Evolutionary conservation across 805 yeast genomes (phyloP).

Genomic region (Schwanniomyces pseudopolymorphus): DNA sequence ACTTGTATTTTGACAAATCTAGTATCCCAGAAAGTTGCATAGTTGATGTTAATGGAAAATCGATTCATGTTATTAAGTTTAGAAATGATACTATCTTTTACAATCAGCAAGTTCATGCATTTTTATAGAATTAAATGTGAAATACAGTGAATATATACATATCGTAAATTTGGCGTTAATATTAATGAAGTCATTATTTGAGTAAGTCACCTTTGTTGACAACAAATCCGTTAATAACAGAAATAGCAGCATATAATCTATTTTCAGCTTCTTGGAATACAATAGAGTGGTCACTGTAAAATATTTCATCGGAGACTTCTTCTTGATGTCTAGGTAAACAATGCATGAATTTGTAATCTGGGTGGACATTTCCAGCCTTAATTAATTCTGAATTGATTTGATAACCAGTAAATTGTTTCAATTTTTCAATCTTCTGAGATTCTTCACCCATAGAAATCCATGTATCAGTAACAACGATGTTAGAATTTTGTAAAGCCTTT

Average conservation of each 20-base stretch:
- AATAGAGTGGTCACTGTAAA: slow-evolving; percentile 68
- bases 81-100: slow-evolving; percentile 4
- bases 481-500: slow-evolving; percentile 67
- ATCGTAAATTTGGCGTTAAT: neutral
- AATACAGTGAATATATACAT: neutral
- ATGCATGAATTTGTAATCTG: slow-evolving; percentile 85
- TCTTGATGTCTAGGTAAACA: slow-evolving; percentile 90
- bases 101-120: slow-evolving; percentile 13
- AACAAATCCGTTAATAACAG: slow-evolving; percentile 82
- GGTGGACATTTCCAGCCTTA: slow-evolving; percentile 51
- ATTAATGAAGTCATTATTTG: neutral
- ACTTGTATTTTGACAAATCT: slow-evolving; percentile 5
- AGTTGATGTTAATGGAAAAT: slow-evolving; percentile 2
- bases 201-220: slow-evolving; percentile 63
- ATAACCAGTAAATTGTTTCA: slow-evolving; percentile 77
- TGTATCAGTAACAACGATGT: slow-evolving; percentile 86
- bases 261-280: slow-evolving; percentile 93
- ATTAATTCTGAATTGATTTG: slow-evolving; percentile 70
- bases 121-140: slow-evolving; percentile 1
- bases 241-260: slow-evolving; percentile 88
- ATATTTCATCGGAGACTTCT: slow-evolving; percentile 87
- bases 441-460: slow-evolving; percentile 97
- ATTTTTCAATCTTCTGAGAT: slow-evolving; percentile 60
- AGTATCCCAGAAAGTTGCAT: neutral
- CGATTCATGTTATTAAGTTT: slow-evolving; percentile 9